Evolutionary conservation across 495 filamentous ascomycete genomes (phyloP).

Genomic region (Hyphodiscus hymeniophilus): DNA sequence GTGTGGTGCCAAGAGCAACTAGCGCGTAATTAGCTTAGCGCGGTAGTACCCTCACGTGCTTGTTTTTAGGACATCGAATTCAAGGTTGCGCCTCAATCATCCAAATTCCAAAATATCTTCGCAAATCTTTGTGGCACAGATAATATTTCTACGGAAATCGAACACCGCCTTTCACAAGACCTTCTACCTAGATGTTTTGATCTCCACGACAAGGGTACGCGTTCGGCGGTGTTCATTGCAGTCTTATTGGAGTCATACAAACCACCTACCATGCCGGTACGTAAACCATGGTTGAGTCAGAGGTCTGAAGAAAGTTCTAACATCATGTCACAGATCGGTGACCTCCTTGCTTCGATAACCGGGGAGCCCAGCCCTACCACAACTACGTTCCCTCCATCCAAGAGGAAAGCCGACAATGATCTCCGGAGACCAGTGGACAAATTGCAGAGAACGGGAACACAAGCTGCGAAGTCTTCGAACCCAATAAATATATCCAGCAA

Average conservation of each 20-base stretch:
- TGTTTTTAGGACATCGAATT: neutral
- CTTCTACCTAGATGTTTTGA: constrained; percentile 4
- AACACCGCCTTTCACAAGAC: neutral
- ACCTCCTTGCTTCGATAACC: constrained; percentile 47
- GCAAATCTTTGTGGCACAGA: neutral
- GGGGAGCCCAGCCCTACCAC: constrained; percentile 34
- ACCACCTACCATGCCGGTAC: constrained; percentile 19
- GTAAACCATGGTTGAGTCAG: neutral
- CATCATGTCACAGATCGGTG: constrained; percentile 31
- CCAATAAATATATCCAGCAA: constrained; percentile 19
- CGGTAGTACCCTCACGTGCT: neutral
- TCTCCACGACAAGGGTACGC: neutral
- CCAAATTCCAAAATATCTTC: neutral
- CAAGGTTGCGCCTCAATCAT: neutral
- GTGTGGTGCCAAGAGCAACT: neutral
- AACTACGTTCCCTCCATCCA: constrained; percentile 22
- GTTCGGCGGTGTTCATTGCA: constrained; percentile 5
- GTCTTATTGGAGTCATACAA: neutral
- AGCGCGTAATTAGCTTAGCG: too few relatives aligned
- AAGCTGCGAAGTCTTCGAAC: constrained; percentile 21
- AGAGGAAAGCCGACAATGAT: constrained; percentile 47
- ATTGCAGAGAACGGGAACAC: constrained; percentile 17
- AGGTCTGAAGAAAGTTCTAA: neutral
- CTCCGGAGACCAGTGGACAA: constrained; percentile 25
- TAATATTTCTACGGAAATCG: neutral